Evolutionary conservation across 345 rosid genomes (phyloP).

Genomic region (Sonneratia alba): DNA sequence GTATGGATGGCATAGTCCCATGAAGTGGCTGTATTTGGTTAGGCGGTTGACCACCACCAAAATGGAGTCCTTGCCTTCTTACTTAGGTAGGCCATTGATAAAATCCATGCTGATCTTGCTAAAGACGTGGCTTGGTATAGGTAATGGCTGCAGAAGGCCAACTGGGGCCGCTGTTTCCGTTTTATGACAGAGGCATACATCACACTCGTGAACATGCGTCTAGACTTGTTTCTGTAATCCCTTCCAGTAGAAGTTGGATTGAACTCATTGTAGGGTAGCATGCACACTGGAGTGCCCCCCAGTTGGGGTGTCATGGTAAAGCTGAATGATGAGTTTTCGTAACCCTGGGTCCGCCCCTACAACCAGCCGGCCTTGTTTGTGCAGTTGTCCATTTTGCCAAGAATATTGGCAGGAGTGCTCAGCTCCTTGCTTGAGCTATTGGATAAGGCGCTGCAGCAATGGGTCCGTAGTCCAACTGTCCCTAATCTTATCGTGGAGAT

Average conservation of each 20-base stretch:
- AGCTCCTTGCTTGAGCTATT: too few species aligned
- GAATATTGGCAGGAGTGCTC: too few species aligned
- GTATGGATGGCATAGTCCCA: too few species aligned
- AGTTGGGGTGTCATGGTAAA: background rate
- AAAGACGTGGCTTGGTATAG: background rate
- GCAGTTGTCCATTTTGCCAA: too few species aligned
- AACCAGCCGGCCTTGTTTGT: too few species aligned
- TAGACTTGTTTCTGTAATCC: background rate
- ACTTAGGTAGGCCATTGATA: background rate
- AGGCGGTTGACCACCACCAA: background rate
- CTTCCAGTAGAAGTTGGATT: background rate
- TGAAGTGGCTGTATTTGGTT: too few species aligned
- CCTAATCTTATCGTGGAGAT: too few species aligned
- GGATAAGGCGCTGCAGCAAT: too few species aligned
- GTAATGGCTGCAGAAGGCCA: too few species aligned
- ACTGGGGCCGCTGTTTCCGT: too few species aligned
- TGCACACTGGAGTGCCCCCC: background rate
- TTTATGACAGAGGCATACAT: background rate
- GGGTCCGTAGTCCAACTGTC: too few species aligned
- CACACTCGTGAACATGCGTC: background rate
- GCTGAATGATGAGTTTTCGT: background rate
- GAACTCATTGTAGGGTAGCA: background rate
- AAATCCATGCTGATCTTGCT: background rate
- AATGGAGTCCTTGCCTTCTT: background rate
- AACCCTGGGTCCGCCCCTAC: too few species aligned